phyloP scores from a whole-genome alignment of 2,329 filamentous ascomycete genomes.

The Sporothrix protearum region DNA sequence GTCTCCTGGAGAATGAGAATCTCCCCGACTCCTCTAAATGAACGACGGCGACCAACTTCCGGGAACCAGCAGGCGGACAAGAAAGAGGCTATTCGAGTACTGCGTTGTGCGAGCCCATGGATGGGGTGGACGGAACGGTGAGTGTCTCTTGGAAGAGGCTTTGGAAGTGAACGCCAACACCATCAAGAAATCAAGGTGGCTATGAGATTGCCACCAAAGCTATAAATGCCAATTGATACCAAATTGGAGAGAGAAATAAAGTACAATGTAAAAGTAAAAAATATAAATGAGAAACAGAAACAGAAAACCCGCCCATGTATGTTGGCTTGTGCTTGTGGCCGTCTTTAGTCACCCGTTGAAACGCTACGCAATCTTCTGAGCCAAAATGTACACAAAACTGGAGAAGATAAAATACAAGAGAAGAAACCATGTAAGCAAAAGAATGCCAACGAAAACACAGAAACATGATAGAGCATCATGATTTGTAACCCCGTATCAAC shows the following conservation, averaged over 20 bases:
- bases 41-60: background rate
- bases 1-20: too few species aligned
- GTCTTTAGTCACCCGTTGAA: background rate
- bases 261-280: background rate
- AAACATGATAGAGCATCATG: background rate
- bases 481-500: too few species aligned
- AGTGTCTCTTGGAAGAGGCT: background rate
- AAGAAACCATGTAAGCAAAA: background rate
- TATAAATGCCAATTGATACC: too few species aligned
- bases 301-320: background rate
- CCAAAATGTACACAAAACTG: background rate
- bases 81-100: background rate
- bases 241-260: background rate
- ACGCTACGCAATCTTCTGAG: conserved; percentile 17
- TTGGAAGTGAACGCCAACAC: background rate
- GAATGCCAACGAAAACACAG: background rate
- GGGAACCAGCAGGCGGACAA: background rate
- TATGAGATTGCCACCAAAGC: background rate
- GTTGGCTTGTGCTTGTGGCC: background rate
- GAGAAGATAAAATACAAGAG: background rate
- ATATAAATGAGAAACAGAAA: background rate
- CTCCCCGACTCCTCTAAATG: background rate
- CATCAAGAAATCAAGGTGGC: background rate
- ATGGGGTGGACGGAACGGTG: background rate
- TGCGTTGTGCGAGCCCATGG: background rate